Base-by-base conservation (phyloP, 805 yeast species). In the Torulaspora quercuum region DNA sequence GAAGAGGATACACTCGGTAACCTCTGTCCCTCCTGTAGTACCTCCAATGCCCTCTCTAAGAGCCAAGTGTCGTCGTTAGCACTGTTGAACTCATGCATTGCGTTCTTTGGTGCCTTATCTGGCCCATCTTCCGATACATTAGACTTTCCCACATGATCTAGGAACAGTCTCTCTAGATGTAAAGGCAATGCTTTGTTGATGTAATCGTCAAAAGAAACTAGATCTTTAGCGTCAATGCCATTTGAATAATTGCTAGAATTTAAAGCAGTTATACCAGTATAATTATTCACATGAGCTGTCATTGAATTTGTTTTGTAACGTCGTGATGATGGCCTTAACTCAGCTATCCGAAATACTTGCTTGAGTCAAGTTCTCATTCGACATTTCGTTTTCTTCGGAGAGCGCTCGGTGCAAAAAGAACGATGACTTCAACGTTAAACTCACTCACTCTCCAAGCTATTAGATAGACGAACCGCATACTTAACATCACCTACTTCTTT, bases 171-270 rank as follows among this genome's bases (percentile, higher is more conserved):
- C 29, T 65, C 63, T 13, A 66, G 39, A 44, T 64, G 68, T 27
- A 43, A 45, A 0, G 69, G 69, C 8, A 66, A 41, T 0, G 61
- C 57, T 24, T 57, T 57, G 37, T 51, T 57, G 21, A 66, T 44
- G 42, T 64, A 65, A 12, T 66, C 69, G 30, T 64, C 70, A 9
- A 64, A 46, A 1, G 68, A 59, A 6, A 63, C 53, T 12, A 61
- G 38, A 7, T 61, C 53, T 3, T 42, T 49, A 24, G 44, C 14
- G 9, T 25, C 20, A 6, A 16, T 10, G 3, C 14, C 24, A 10
- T 11, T 20, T 21, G 21, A 10, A 12, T 19, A 18, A 7, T 10
- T 12, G n/a, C 26, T 32, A 11, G 7, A 25, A 19, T 32, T 11
- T 3, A 25, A 18, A 8, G 14, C 5, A 5, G 9, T 19, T 9